Evolutionary conservation across 2,329 filamentous ascomycete species (phyloP), one percentile per base, ranked within the genome.

Genomic region (Nothopassalora personata): DNA sequence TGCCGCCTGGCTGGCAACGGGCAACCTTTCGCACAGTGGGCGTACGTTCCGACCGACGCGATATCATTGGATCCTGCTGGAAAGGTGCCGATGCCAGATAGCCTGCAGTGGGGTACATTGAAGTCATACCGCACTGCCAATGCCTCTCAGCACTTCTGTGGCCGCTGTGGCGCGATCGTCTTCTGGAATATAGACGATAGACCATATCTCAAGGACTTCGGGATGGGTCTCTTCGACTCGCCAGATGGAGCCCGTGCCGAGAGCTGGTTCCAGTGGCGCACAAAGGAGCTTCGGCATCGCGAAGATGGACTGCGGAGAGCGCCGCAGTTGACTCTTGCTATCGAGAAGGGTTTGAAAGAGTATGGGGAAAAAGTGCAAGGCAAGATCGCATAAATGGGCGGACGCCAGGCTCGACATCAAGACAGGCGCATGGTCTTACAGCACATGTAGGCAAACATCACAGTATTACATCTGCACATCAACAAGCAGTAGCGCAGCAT

Each of bases 1-100:
- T 90, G 87, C 68, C 82, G 86, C 5, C 74, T 84, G 3, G 72
- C 74, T 10, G 55, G 33, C 0, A 79, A 82, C 0, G 86, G 86
- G 3, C 86, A 83, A 62, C 83, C 87, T 57, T 80, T 89, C 51
- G 81, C 87, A 64, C 75, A 81, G 0, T 89, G 86, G 86, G 79
- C 83, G 0, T 89, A 88, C 66, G 73, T 88, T 0, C 84, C 84
- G 1, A 76, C 78, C 19, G 70, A 72, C 1, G 85, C 86, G 65
- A 82, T 89, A 54, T 71, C 76, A 18, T 75, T 67, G 0, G 67
- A 70, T 52, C 52, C 58, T 4, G 60, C 59, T 13, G 68, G 68
- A n/a, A 45, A 60, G 23, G 19, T 54, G 3, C 56, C 63, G 10
- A 60, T 68, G 47, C 43, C 49, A 19, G 28, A 58, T 5, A 33